Conservation (phyloP, 345 rosid species). For the Moringa oleifera region DNA sequence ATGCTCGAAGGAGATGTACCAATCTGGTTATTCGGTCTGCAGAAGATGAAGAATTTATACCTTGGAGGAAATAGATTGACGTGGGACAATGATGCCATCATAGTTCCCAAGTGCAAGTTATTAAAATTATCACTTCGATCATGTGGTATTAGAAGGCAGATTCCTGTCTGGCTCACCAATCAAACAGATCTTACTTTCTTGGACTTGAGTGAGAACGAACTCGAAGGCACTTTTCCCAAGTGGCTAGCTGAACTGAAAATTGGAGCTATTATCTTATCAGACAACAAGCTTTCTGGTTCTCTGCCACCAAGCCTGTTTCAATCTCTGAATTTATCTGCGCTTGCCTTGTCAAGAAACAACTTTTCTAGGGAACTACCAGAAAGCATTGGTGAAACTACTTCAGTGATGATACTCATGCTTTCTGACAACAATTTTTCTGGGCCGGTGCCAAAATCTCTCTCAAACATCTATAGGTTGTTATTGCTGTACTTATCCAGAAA, state of each 20-base stretch:
- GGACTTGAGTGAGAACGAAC: constrained; percentile 24
- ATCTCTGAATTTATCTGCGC: constrained; percentile 10
- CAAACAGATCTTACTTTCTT: constrained; percentile 18
- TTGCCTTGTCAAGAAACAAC: constrained; percentile 24
- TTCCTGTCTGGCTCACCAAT: constrained; percentile 16
- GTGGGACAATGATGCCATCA: constrained; percentile 6
- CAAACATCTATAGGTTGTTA: constrained; percentile 7
- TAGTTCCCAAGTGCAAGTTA: constrained; percentile 10
- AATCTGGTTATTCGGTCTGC: constrained; percentile 18
- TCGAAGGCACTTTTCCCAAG: constrained; percentile 15
- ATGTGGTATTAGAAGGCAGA: constrained; percentile 5
- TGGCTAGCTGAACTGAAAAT: constrained; percentile 17
- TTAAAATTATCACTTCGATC: constrained; percentile 9
- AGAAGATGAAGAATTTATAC: constrained; percentile 7
- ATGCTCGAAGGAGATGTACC: constrained; percentile 21
- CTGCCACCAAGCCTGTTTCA: constrained; percentile 23
- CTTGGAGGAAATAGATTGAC: constrained; percentile 14
- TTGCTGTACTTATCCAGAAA: constrained; percentile 29
- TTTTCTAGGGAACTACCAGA: constrained; percentile 28
- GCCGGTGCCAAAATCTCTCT: constrained; percentile 25
- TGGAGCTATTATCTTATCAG: constrained; percentile 11
- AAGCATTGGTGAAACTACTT: constrained; percentile 18
- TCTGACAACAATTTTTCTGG: constrained; percentile 34
- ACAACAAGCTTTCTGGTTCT: constrained; percentile 22
- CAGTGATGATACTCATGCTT: neutral